Conservation (phyloP, 768 basidiomycete species). For the Rhodocollybia butyracea region DNA sequence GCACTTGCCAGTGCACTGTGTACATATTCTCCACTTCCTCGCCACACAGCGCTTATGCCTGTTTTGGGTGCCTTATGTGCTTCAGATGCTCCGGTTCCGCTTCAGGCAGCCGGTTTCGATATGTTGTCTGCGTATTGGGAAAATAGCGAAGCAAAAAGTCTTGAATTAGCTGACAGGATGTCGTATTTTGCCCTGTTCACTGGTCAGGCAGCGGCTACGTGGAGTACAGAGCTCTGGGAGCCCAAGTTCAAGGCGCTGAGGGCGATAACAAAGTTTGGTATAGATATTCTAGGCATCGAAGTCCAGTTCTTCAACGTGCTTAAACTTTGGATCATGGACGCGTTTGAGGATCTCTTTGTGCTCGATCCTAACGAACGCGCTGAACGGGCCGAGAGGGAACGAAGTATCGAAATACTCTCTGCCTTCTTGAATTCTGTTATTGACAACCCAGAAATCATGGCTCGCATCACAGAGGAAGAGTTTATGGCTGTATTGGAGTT, state of each 20-base stretch:
- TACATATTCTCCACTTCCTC: slow-evolving; percentile 54
- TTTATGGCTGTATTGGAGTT: slow-evolving; percentile 56
- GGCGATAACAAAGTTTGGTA: slow-evolving; percentile 58
- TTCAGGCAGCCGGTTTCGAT: slow-evolving; percentile 71
- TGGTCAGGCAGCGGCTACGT: slow-evolving; percentile 34
- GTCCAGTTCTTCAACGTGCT: slow-evolving; percentile 50
- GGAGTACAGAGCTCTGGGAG: slow-evolving; percentile 72
- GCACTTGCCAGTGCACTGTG: slow-evolving; percentile 50
- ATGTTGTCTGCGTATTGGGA: slow-evolving; percentile 70
- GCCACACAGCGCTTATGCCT: slow-evolving; percentile 48
- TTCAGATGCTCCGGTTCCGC: slow-evolving; percentile 44
- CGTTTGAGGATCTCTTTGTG: slow-evolving; percentile 50
- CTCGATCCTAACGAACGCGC: slow-evolving; percentile 29
- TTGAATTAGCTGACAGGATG: slow-evolving; percentile 56
- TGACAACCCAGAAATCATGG: slow-evolving; percentile 47
- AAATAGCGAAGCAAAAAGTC: slow-evolving; percentile 43
- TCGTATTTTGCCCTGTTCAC: slow-evolving; percentile 65
- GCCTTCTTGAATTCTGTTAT: slow-evolving; percentile 53
- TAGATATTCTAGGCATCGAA: slow-evolving; percentile 66
- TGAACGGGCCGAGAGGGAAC: slow-evolving; percentile 58
- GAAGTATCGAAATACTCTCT: slow-evolving; percentile 59
- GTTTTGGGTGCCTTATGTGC: slow-evolving; percentile 61
- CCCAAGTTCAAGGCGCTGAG: slow-evolving; percentile 63
- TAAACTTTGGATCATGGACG: slow-evolving; percentile 63
- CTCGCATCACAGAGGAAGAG: slow-evolving; percentile 59